phyloP scores from a whole-genome alignment of 2,329 filamentous ascomycete species.

The Allantophomopsis cytisporea region DNA sequence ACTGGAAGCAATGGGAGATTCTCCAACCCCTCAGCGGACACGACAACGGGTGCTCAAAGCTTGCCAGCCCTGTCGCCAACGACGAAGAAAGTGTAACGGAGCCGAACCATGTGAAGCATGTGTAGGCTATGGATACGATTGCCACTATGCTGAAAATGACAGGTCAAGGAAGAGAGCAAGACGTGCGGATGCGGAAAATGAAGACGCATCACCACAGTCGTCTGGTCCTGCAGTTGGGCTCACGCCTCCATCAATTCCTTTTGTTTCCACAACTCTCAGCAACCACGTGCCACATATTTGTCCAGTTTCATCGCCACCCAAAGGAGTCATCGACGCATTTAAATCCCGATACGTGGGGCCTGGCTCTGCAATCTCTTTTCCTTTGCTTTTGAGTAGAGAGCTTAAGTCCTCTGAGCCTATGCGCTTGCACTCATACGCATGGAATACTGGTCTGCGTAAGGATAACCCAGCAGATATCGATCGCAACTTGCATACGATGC shows the following conservation, averaged over 20 bases:
- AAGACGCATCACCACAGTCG: background rate
- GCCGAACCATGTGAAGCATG: slow-evolving; percentile 12
- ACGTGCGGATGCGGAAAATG: slow-evolving; percentile 1
- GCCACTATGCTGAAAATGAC: slow-evolving; percentile 6
- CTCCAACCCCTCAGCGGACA: slow-evolving; percentile 3
- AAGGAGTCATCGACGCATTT: slow-evolving; percentile 15
- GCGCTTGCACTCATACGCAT: slow-evolving; percentile 22
- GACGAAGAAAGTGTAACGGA: slow-evolving; percentile 13
- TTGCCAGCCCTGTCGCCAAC: slow-evolving; percentile 11
- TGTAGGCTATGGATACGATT: slow-evolving; percentile 10
- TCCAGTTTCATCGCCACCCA: no score
- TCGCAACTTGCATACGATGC: slow-evolving; percentile 9
- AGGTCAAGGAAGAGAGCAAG: slow-evolving; percentile 5
- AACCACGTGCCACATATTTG: background rate
- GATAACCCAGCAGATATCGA: slow-evolving; percentile 13
- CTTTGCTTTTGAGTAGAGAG: slow-evolving; percentile 17
- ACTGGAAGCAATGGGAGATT: no score
- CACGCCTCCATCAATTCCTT: background rate
- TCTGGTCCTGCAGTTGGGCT: background rate
- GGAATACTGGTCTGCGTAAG: slow-evolving; percentile 17
- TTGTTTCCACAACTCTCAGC: slow-evolving; percentile 1
- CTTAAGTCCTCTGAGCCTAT: slow-evolving; percentile 19
- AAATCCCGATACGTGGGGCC: slow-evolving; percentile 18
- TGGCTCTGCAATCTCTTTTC: slow-evolving; percentile 19
- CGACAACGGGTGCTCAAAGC: slow-evolving; percentile 11